These are phyloP conservation scores for Torulaspora franciscae DNA, from an alignment of 805 yeast genomes.

Conservation along the genomic window DNA sequence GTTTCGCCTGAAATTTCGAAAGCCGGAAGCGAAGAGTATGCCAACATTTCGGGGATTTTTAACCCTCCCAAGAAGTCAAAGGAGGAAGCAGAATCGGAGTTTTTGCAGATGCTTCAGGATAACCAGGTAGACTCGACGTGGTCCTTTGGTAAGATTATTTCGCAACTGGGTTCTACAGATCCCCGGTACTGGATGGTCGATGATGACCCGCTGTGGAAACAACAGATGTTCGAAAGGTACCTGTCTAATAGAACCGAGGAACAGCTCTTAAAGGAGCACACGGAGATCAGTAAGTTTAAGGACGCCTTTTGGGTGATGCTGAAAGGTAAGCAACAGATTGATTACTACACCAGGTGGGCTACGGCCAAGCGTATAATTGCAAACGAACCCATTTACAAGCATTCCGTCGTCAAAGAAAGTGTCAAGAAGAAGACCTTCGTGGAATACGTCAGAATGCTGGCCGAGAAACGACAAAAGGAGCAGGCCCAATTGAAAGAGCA, in stretches of 20 bases:
- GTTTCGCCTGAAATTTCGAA: not conserved
- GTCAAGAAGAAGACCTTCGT: conserved; percentile 52
- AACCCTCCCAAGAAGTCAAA: conserved; percentile 24
- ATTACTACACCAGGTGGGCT: conserved; percentile 60
- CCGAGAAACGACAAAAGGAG: conserved; percentile 26
- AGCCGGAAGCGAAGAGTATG: conserved; percentile 17
- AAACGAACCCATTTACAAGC: conserved; percentile 63
- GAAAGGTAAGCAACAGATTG: conserved; percentile 41
- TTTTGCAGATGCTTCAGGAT: conserved; percentile 49
- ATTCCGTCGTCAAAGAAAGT: conserved; percentile 53
- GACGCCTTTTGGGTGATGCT: conserved; percentile 49
- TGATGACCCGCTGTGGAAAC: conserved; percentile 54
- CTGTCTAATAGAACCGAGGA: conserved; percentile 46
- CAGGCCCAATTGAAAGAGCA: conserved; percentile 36
- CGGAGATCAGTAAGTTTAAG: conserved; percentile 52
- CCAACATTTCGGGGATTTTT: conserved; percentile 29
- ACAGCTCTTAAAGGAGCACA: conserved; percentile 50
- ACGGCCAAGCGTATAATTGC: conserved; percentile 48
- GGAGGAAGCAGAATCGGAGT: conserved; percentile 43
- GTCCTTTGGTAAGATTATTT: conserved; percentile 65
- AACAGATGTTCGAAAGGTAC: conserved; percentile 60
- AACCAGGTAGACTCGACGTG: conserved; percentile 63
- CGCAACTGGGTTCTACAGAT: conserved; percentile 48
- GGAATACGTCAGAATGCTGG: conserved; percentile 44
- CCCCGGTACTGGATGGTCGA: conserved; percentile 63